Base-by-base conservation (phyloP, 371 early-diverging fungal species). In the Mortierella sp. region DNA sequence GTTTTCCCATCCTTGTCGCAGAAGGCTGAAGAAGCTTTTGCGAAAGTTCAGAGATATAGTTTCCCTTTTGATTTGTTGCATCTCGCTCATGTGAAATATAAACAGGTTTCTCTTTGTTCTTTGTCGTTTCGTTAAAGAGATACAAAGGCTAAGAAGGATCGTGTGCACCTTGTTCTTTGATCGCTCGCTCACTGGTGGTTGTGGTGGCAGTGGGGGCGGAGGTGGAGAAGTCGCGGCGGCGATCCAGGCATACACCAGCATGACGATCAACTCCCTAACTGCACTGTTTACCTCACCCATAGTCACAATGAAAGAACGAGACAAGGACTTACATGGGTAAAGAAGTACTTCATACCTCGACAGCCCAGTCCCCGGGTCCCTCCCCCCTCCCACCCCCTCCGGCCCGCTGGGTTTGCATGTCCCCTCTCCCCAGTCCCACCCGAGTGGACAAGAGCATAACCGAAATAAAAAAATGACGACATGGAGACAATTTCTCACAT, bases 121-220 rank as follows among this genome's bases (percentile, higher is more conserved):
- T 3, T 46, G 18, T 18, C 16, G 16, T 4, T 51, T 21, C 21
- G 27, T 27, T 10, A 12, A 27, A 11, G 1, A 27, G 12, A 51
- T 21, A 51, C 16, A 51, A 21, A 21, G 49, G 16, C 21, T 51
- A 6, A 21, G 49, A 49, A 49, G 51, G 51, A 21, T 51, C 51
- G 51, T 6, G 16, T 16, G 18, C 21, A 4, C 21, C 4, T 46
- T 46, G 48, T 46, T 46, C 3, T 46, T 46, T 46, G 11, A 12
- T 14, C 4, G 48, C 14, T 46, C 48, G 14, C 11, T 14, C 48
- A 46, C 41, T n/a, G n/a, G n/a, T n/a, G n/a, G n/a, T n/a, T n/a
- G 60, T 29, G 60, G 60, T 4, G 60, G 60, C 10, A 78, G 68
- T n/a, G 11, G 65, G 32, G 76, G n/a, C 18, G 77, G 77, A 16